phyloP scores from a whole-genome alignment of 371 early-diverging fungal species.

The Mucor racemosus region DNA sequence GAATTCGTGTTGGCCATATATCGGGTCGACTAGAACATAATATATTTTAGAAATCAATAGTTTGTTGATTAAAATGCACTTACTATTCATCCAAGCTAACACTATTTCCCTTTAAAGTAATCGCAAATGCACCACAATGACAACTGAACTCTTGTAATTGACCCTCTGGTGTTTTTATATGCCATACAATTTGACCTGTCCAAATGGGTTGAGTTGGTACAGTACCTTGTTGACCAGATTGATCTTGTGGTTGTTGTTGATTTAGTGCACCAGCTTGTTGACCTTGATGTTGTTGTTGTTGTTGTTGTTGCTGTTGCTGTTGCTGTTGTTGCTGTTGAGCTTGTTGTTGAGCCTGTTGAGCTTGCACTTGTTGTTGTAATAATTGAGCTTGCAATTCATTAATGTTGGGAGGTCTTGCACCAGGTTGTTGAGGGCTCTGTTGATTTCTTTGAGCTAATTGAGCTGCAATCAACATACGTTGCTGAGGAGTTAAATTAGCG shows the following conservation, averaged over 20 bases:
- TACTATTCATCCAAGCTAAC: conserved; percentile 60
- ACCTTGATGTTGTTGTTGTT: conserved; percentile 28
- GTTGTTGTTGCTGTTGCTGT: conserved; percentile 39
- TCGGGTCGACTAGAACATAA: conserved; percentile 32
- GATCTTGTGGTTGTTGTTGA: conserved; percentile 4
- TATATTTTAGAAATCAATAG: background rate
- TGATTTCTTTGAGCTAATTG: conserved; percentile 32
- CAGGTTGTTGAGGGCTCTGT: conserved; percentile 18
- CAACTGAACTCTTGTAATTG: conserved; percentile 50
- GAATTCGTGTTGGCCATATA: conserved; percentile 60
- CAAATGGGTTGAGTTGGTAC: conserved; percentile 51
- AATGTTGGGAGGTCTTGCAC: conserved; percentile 13
- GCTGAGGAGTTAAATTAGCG: conserved; percentile 31
- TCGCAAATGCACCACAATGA: conserved; percentile 55
- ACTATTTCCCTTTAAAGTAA: conserved; percentile 42
- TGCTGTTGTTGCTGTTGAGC: conserved; percentile 34
- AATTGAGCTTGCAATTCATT: conserved; percentile 28
- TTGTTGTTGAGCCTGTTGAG: conserved; percentile 19
- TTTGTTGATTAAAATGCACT: conserved; percentile 20
- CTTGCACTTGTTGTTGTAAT: conserved; percentile 23
- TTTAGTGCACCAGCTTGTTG: conserved; percentile 8
- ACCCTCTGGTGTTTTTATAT: conserved; percentile 46
- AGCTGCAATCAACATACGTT: conserved; percentile 29
- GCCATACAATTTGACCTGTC: conserved; percentile 66
- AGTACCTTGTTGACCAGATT: conserved; percentile 31